Base-by-base conservation (phyloP, 2,329 filamentous ascomycete species). In the Juglanconis sp. region DNA sequence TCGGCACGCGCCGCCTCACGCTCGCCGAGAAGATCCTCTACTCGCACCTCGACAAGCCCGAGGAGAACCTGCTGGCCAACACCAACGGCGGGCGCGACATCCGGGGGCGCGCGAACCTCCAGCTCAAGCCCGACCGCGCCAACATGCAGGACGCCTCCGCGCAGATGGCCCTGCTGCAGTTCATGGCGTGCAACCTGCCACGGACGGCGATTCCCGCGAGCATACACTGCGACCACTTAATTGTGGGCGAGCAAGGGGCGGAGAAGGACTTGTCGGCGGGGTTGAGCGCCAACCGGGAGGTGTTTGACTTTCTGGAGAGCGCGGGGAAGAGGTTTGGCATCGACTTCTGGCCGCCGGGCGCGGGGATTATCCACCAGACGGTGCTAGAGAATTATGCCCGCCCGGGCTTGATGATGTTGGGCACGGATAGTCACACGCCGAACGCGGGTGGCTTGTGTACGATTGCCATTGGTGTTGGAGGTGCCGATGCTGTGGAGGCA, bases 61-160 rank as follows among this genome's bases (percentile, higher is more conserved):
- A 96, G 76, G 92, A 96, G 74, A 93, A 92, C 42, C 85, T 99
- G 56, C 81, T 96, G 63, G 86, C 85, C 56, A 86, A 87, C 70
- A 97, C 93, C 53, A 84, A 91, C 75, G 91, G 93, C 83, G 94
- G 93, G 67, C 85, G 85, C 55, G 84, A 89, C 70, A 89, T 99
- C 64, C 87, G 95, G 47, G 94, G 94, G 67, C 87, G 87, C 71
- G 93, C 92, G 54, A 98, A 96, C 73, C 83, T 99, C 76, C 96
- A 96, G 80, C 89, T 99, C 75, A 96, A 96, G 77, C 95, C 95
- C 30, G 95, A 99, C 75, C 87, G 95, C 56, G 95, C 98, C 68
- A 96, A 96, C 65, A 99, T 99, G 95, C 95, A 99, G 77, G 95
- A 99, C 80, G 95, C 95, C 13, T 96, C 92, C 35, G 95, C 95